phyloP scores from a whole-genome alignment of 176 grass and related monocot genomes.

The Stipa capillata region DNA sequence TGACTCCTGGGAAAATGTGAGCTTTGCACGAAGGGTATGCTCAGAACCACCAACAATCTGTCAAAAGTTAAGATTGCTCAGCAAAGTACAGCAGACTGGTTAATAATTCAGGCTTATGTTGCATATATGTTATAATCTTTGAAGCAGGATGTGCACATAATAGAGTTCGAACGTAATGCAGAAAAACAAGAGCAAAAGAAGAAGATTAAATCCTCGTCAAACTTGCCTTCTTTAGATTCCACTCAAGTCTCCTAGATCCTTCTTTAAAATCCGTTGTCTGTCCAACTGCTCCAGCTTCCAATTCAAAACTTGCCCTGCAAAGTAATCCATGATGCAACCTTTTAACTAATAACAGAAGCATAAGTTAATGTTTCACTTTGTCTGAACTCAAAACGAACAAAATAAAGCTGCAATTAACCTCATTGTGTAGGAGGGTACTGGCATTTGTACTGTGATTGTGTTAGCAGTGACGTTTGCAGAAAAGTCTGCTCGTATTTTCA shows the following conservation, averaged over 20 bases:
- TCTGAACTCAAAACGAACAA: not conserved
- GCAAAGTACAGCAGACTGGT: not conserved
- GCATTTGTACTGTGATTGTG: conserved; percentile 93
- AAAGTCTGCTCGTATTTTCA: conserved; percentile 96
- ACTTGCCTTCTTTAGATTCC: conserved; percentile 97
- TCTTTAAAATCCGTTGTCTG: conserved; percentile 97
- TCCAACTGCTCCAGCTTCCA: conserved; percentile 84
- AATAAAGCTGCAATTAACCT: conserved; percentile 42
- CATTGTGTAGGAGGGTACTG: conserved; percentile 80
- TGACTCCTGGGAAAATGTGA: conserved; percentile 93
- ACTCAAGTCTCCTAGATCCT: conserved; percentile 90
- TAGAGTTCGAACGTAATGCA: not conserved
- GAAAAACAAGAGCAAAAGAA: no score
- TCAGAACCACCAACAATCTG: conserved; percentile 98
- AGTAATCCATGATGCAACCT: not conserved
- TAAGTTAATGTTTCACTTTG: not conserved
- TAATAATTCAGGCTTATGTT: not conserved
- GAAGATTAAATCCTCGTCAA: no score
- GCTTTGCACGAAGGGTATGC: conserved; percentile 92
- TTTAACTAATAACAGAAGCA: conserved; percentile 7
- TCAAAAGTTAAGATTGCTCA: not conserved
- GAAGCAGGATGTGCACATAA: not conserved
- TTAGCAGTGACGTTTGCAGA: conserved; percentile 85
- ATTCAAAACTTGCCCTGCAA: conserved; percentile 91
- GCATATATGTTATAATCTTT: not conserved